Base-by-base conservation (phyloP, 148 eudicot genomes). In the Chenopodium quinoa region DNA sequence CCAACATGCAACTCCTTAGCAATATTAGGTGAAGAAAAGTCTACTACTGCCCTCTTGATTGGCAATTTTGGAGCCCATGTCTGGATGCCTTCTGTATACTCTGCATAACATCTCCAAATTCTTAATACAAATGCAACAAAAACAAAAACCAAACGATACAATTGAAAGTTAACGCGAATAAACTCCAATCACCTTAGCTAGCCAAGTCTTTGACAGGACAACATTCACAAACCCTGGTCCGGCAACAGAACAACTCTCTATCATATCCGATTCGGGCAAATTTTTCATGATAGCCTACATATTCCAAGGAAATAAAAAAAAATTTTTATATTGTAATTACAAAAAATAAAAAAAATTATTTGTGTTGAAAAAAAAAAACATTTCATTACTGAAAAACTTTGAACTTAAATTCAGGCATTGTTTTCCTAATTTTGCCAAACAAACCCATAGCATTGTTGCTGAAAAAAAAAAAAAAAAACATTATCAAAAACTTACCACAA, bases 1-100 rank as follows among this genome's bases (percentile, higher is more conserved):
- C 98, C 98, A 66, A 93, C 98, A 82, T 95, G 98, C 97, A 95
- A 90, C 80, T 95, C 97, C 82, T 95, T 95, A 34, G 98, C 97
- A 50, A 95, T 95, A 87, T 95, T 95, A 60, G 98, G 98, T 7
- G 98, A 95, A n/a, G 98, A 95, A 74, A 95, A 95, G 84, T 95
- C 98, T 64, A 95, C 97, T 23, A 95, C 85, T 8, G 97, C 93
- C 82, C 88, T 91, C 78, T 92, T 88, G 75, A 91, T 83, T 7
- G 86, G 69, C 78, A 92, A 87, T 69, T 87, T 90, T 17, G 97
- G 98, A 23, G 97, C 92, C 97, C 97, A 95, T 70, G 89, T 90
- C 14, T 90, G 90, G 64, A 95, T 89, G 25, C 98, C 97, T 80
- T 89, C 44, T 87, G 89, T 68, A 95, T 88, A 78, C 90, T 90